These are phyloP conservation scores for Acanthamoeba triangularis DNA, from an alignment of 208 protist genomes.

Conservation along the genomic window DNA sequence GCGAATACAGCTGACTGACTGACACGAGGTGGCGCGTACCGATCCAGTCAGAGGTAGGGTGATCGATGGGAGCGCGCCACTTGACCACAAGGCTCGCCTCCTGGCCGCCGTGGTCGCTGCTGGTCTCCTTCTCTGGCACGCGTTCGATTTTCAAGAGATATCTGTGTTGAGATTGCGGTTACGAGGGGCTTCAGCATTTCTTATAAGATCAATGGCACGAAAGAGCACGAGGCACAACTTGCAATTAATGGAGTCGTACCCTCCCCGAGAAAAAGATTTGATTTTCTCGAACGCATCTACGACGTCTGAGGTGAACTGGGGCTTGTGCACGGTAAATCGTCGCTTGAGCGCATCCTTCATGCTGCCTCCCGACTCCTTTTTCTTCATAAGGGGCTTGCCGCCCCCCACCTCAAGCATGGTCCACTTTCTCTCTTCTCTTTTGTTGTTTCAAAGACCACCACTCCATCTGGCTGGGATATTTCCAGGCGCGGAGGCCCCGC, in stretches of 20 bases:
- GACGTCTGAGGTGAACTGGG: background rate
- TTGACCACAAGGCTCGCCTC: constrained; percentile 42
- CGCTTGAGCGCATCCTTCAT: constrained; percentile 38
- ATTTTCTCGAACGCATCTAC: constrained; percentile 64
- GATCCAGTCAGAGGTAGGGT: constrained; percentile 72
- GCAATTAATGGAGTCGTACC: background rate
- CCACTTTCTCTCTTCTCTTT: background rate
- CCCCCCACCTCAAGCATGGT: constrained; percentile 19
- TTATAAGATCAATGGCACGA: background rate
- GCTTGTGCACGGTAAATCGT: constrained; percentile 36
- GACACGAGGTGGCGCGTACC: background rate
- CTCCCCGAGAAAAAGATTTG: constrained; percentile 23
- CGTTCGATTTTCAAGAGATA: constrained; percentile 54
- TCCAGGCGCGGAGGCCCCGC: too few relatives aligned
- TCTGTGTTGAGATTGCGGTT: background rate
- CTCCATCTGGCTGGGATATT: too few relatives aligned
- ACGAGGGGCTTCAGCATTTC: background rate
- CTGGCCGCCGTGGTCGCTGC: background rate
- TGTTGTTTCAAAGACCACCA: background rate
- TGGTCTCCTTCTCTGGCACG: background rate
- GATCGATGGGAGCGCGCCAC: constrained; percentile 70
- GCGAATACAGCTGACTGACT: too few relatives aligned
- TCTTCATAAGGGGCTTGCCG: background rate
- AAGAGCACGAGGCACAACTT: background rate
- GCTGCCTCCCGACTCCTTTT: constrained; percentile 44